Conservation (phyloP, 2,329 filamentous ascomycete genomes). For the Claviceps sp. region DNA sequence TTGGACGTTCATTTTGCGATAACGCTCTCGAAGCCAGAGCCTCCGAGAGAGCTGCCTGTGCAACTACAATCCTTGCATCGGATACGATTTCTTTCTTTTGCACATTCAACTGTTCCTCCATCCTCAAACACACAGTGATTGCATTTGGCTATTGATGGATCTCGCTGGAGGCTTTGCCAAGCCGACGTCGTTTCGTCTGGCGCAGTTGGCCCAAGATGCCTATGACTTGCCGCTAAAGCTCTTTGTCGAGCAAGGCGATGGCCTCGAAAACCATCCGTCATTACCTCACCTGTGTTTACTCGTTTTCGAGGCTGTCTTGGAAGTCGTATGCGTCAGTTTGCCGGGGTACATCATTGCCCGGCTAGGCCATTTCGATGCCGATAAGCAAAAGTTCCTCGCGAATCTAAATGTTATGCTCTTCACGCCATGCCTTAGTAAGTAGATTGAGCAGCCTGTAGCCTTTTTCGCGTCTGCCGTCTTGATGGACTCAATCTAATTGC, state of each 20-base stretch:
- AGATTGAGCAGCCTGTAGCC: neutral
- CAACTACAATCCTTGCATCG: neutral
- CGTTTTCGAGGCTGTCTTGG: conserved; percentile 88
- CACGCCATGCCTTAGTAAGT: conserved; percentile 85
- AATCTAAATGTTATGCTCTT: conserved; percentile 95
- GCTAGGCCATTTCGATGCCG: conserved; percentile 85
- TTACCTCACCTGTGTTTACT: conserved; percentile 60
- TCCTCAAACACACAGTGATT: neutral
- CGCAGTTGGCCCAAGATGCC: conserved; percentile 22
- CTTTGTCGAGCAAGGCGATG: conserved; percentile 19
- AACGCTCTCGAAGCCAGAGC: neutral
- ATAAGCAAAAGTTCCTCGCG: conserved; percentile 91
- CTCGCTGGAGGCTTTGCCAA: conserved; percentile 23
- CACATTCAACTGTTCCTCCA: neutral
- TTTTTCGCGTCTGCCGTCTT: neutral
- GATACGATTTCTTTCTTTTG: neutral
- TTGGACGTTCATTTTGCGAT: neutral
- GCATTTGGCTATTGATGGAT: conserved; percentile 17
- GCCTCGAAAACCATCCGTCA: conserved; percentile 46
- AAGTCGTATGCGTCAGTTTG: conserved; percentile 88
- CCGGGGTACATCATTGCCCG: conserved; percentile 88
- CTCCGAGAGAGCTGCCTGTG: neutral
- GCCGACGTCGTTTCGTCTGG: conserved; percentile 32
- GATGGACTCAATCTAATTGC: neutral
- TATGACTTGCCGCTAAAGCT: conserved; percentile 29